Conservation (phyloP, 2,329 filamentous ascomycete species). For the Fusarium aywerte region DNA sequence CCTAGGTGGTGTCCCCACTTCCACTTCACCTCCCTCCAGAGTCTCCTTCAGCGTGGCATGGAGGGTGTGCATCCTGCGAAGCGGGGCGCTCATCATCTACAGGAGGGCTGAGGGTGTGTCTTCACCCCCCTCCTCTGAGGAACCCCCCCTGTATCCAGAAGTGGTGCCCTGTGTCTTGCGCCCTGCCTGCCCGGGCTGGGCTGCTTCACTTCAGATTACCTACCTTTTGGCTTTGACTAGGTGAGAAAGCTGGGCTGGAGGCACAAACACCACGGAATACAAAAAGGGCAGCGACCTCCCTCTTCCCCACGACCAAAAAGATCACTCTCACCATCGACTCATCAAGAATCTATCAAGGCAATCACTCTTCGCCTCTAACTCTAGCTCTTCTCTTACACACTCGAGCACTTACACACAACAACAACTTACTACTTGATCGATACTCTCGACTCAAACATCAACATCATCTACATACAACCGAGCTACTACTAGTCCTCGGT, state of each 20-base stretch:
- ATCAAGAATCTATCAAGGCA: slow-evolving; percentile 36
- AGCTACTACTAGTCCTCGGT: slow-evolving; percentile 36
- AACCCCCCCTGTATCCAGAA: slow-evolving; percentile 33
- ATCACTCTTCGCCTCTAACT: slow-evolving; percentile 30
- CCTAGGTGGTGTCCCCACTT: slow-evolving; percentile 25
- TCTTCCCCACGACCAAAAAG: slow-evolving; percentile 36
- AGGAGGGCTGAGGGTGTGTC: slow-evolving; percentile 29
- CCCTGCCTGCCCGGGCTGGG: slow-evolving; percentile 44
- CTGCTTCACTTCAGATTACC: slow-evolving; percentile 50
- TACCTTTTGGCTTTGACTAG: slow-evolving; percentile 39
- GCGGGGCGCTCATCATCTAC: slow-evolving; percentile 35
- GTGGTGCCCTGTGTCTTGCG: slow-evolving; percentile 45
- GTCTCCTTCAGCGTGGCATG: slow-evolving; percentile 24
- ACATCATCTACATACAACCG: slow-evolving; percentile 36
- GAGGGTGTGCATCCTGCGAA: slow-evolving; percentile 5
- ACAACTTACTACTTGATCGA: slow-evolving; percentile 27
- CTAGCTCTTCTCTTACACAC: slow-evolving; percentile 17
- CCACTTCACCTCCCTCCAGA: slow-evolving; percentile 35
- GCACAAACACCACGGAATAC: slow-evolving; percentile 50
- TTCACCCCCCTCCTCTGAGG: slow-evolving; percentile 14
- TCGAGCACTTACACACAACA: slow-evolving; percentile 23
- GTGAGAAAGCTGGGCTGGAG: slow-evolving; percentile 37
- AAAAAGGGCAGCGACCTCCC: slow-evolving; percentile 48
- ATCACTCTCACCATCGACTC: slow-evolving; percentile 43
- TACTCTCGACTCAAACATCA: slow-evolving; percentile 22